Base-by-base conservation (phyloP, 208 protist genomes). In the Trypanosoma platydactyli region DNA sequence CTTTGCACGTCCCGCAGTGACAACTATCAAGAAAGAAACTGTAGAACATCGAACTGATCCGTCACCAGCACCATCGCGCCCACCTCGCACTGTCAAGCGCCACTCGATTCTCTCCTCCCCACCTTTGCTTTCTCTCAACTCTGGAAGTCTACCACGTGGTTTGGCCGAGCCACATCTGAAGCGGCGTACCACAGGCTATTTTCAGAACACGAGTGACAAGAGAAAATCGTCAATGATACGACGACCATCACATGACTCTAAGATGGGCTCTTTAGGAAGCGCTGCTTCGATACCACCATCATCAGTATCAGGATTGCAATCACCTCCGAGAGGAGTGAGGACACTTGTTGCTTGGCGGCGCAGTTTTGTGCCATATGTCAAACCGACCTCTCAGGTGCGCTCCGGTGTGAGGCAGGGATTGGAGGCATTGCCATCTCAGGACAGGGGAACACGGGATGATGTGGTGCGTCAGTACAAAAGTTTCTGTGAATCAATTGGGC, bases 401-500 rank as follows among this genome's bases (percentile, higher is more conserved):
- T 40, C 56, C 0, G 61, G 38, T 15, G 30, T 29, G 30, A 54
- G 35, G 25, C 30, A 62, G 16, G 15, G 33, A 20, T 13, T 46
- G 29, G 68, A 56, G 2, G 25, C 18, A 16, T 12, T 51, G 4
- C 24, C 29, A 22, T 2, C 2, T 12, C 22, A 22, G n/a, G 50
- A 54, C 30, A 54, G 30, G 33, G 29, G 48, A 0, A 63, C 72
- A 45, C 49, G 73, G 46, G 70, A 70, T 12, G 84, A 86, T 49
- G 60, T 76, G 18, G 56, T 82, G 20, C 61, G 72, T 45, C 44
- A 52, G 11, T 94, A 92, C 61, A 58, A 81, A 20, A 55, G 61
- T 35, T 56, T 89, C 12, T 94, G 84, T 57, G 58, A 63, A 22
- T 77, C 82, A 29, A 38, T 91, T 27, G 77, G 77, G 18, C 81